A percentile compares a stretch with the other conserved stretches of the same genome.
Evolutionary conservation across 2,329 filamentous ascomycete species (phyloP).

Genomic region (Hymenoscyphus repandus): DNA sequence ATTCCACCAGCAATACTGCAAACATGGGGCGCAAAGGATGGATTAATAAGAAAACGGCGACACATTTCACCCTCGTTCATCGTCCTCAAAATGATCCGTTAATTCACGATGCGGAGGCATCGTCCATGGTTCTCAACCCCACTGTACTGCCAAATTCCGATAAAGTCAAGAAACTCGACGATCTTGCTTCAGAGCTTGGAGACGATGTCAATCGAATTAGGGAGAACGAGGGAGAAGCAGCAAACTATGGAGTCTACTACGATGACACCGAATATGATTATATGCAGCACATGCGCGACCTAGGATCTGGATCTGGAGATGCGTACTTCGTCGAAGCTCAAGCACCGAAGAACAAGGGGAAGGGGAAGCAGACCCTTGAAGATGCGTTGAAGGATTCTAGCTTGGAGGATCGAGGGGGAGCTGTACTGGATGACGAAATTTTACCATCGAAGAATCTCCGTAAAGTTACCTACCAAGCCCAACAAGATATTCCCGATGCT

Average conservation of each 20-base stretch:
- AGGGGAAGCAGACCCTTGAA: conserved; percentile 74
- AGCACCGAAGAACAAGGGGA: conserved; percentile 54
- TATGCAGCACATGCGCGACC: conserved; percentile 95
- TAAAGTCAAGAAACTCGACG: conserved; percentile 63
- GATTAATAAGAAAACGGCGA: conserved; percentile 84
- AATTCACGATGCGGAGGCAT: conserved; percentile 85
- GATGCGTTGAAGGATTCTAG: conserved; percentile 68
- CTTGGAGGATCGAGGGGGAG: conserved; percentile 47
- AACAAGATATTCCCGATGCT: conserved; percentile 86
- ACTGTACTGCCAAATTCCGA: conserved; percentile 46
- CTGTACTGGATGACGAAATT: conserved; percentile 67
- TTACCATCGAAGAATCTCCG: conserved; percentile 75
- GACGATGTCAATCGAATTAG: conserved; percentile 61
- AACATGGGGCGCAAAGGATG: conserved; percentile 31
- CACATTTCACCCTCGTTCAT: conserved; percentile 91
- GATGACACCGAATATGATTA: conserved; percentile 97
- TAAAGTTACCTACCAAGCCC: conserved; percentile 78
- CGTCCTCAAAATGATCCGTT: conserved; percentile 95
- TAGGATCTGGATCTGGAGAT: conserved; percentile 65
- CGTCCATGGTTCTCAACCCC: conserved; percentile 84
- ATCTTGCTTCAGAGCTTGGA: conserved; percentile 73
- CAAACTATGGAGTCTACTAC: conserved; percentile 87
- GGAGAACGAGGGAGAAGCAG: conserved; percentile 92
- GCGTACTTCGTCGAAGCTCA: conserved; percentile 79
- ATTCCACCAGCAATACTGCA: conserved; percentile 7